A percentile compares a stretch with the other conserved stretches of the same genome.
Evolutionary conservation across 495 filamentous ascomycete species (phyloP).

Genomic region (Elasticomyces elasticus): DNA sequence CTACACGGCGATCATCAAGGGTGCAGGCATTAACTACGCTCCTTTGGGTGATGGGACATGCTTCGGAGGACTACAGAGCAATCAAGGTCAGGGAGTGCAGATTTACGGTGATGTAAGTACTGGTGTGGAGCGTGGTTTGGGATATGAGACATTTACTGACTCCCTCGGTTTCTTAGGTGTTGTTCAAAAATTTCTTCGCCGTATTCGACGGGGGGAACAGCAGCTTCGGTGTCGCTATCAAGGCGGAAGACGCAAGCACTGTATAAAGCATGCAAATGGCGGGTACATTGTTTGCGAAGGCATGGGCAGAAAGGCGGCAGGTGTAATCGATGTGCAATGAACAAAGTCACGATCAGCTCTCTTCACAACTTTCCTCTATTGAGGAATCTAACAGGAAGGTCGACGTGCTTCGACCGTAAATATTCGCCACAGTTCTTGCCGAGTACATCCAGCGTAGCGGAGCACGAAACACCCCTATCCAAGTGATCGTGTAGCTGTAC

Average conservation of each 20-base stretch:
- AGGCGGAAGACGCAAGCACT: constrained; percentile 13
- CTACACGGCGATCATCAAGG: constrained; percentile 55
- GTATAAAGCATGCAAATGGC: too few relatives aligned
- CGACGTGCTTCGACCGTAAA: constrained; percentile 40
- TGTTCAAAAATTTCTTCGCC: constrained; percentile 71
- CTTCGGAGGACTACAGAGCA: constrained; percentile 40
- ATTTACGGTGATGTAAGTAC: constrained; percentile 74
- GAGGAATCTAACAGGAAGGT: constrained; percentile 37
- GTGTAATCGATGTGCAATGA: too few relatives aligned
- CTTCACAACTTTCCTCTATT: constrained; percentile 24
- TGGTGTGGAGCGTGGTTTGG: too few relatives aligned
- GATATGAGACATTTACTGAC: too few relatives aligned
- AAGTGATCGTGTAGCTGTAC: constrained; percentile 46
- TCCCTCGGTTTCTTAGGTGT: too few relatives aligned
- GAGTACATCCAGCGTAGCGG: constrained; percentile 42
- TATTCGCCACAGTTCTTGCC: constrained; percentile 51
- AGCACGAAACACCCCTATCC: constrained; percentile 44
- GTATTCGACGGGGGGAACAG: constrained; percentile 62
- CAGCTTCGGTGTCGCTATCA: constrained; percentile 47
- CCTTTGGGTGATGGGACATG: constrained; percentile 40
- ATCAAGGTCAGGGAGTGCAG: constrained; percentile 42
- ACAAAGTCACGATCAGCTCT: neutral
- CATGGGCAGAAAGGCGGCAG: too few relatives aligned
- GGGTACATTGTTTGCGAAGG: too few relatives aligned
- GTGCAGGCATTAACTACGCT: constrained; percentile 56